Evolutionary conservation across 768 basidiomycete genomes (phyloP).

Genomic region (Amanita thiersii): DNA sequence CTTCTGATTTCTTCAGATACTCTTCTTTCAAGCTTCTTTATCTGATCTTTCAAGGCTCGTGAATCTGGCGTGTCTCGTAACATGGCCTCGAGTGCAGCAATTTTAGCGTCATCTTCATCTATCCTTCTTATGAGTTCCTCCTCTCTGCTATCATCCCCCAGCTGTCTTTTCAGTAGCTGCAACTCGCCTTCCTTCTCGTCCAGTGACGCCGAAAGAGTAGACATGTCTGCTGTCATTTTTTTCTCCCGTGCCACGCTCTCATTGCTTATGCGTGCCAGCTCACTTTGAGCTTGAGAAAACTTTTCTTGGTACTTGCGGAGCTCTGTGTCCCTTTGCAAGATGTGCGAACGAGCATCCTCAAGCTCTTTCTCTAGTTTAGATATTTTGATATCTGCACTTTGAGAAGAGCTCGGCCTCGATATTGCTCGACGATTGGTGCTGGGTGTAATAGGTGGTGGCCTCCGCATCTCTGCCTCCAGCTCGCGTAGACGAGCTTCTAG

Average conservation of each 20-base stretch:
- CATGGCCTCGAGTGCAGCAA: conserved; percentile 45
- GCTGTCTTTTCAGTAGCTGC: conserved; percentile 29
- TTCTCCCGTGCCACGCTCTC: conserved; percentile 50
- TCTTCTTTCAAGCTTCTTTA: conserved; percentile 28
- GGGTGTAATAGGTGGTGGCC: conserved; percentile 22
- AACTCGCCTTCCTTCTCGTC: conserved; percentile 58
- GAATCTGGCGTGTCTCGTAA: conserved; percentile 31
- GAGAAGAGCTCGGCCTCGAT: conserved; percentile 50
- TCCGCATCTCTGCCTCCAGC: conserved; percentile 35
- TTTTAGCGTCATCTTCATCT: conserved; percentile 67
- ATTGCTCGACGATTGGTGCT: conserved; percentile 23
- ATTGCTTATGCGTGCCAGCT: conserved; percentile 47
- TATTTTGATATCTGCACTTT: conserved; percentile 42
- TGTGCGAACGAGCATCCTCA: conserved; percentile 31
- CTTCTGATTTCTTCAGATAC: conserved; percentile 36
- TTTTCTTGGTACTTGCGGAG: conserved; percentile 37
- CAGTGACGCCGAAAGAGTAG: conserved; percentile 32
- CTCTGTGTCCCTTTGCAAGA: conserved; percentile 36
- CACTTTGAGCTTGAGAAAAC: conserved; percentile 37
- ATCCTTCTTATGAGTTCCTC: conserved; percentile 55
- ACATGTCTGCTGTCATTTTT: conserved; percentile 32
- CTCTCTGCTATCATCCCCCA: conserved; percentile 43
- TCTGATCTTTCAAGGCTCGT: conserved; percentile 29
- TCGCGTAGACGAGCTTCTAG: conserved; percentile 54
- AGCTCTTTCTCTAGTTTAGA: conserved; percentile 50